phyloP scores from a whole-genome alignment of 2,329 filamentous ascomycete species.

The Aspergillus melleus region DNA sequence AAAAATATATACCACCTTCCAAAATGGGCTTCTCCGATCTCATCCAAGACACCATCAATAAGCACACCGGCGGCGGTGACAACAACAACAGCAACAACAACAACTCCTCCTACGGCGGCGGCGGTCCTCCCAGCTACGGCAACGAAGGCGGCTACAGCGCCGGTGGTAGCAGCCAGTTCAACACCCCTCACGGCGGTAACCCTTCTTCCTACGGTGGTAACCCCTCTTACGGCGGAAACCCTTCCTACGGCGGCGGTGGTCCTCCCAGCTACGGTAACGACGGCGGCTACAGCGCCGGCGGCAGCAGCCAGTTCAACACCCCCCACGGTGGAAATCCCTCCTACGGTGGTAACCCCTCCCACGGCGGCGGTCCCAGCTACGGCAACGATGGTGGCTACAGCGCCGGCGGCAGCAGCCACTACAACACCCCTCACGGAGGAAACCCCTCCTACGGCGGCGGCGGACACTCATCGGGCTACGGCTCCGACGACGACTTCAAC shows the following conservation, averaged over 20 bases:
- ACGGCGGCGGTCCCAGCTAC: neutral
- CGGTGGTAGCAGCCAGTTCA: neutral
- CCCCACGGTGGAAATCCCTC: no score
- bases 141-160: neutral
- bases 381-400: neutral
- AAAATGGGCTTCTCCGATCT: constrained; percentile 26
- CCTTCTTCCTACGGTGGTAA: neutral
- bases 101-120: neutral
- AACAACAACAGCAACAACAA: neutral
- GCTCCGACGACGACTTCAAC: constrained; percentile 3
- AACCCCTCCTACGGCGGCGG: neutral
- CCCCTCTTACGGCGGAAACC: neutral
- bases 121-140: neutral
- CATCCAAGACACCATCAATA: constrained; percentile 16
- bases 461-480: neutral
- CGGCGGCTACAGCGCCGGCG: no score
- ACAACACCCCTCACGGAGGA: neutral
- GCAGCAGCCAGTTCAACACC: no score
- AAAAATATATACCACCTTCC: neutral
- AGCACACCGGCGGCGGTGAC: constrained; percentile 5
- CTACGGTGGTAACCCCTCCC: no score
- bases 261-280: no score
- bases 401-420: neutral
- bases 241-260: neutral
- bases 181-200: neutral